A percentile compares a stretch with the other conserved stretches of the same genome.
phyloP scores from a whole-genome alignment of 257 asterid genomes.

The Primulina eburnea region DNA sequence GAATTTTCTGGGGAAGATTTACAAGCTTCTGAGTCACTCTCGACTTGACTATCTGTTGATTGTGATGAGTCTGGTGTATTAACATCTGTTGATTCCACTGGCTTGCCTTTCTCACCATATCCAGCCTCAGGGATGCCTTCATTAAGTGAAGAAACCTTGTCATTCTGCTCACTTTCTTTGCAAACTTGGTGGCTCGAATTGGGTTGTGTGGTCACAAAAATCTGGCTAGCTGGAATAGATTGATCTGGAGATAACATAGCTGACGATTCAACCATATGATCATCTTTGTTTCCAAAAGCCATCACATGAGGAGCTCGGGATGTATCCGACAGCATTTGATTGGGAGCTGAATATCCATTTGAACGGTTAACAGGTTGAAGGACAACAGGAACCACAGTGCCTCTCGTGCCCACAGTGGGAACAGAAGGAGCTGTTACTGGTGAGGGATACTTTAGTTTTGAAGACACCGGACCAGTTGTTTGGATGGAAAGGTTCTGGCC shows the following conservation, averaged over 20 bases:
- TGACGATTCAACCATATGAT: slow-evolving; percentile 60
- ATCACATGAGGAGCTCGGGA: slow-evolving; percentile 28
- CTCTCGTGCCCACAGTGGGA: slow-evolving; percentile 53
- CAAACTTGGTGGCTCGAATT: slow-evolving; percentile 35
- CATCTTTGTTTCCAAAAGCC: slow-evolving; percentile 50
- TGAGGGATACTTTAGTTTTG: slow-evolving; percentile 39
- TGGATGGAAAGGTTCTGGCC: slow-evolving; percentile 31
- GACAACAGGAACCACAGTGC: slow-evolving; percentile 58
- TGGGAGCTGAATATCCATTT: slow-evolving; percentile 30
- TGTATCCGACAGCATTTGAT: slow-evolving; percentile 30
- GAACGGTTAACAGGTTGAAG: slow-evolving; percentile 49
- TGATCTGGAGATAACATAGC: slow-evolving; percentile 62
- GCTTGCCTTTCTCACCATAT: slow-evolving; percentile 36
- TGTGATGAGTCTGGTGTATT: slow-evolving; percentile 44
- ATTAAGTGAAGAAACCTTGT: slow-evolving; percentile 20
- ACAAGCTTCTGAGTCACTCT: slow-evolving; percentile 31
- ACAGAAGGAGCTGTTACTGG: slow-evolving; percentile 37
- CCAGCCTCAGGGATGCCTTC: slow-evolving; percentile 26
- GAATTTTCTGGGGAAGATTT: slow-evolving; percentile 42
- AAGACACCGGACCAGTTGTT: slow-evolving; percentile 27
- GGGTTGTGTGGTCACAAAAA: slow-evolving; percentile 34
- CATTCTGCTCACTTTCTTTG: slow-evolving; percentile 33
- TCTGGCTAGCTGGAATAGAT: slow-evolving; percentile 47
- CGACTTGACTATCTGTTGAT: slow-evolving; percentile 40
- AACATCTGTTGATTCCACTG: slow-evolving; percentile 28